Conservation (phyloP, 768 basidiomycete species). For the Hemileccinum rubropunctum region DNA sequence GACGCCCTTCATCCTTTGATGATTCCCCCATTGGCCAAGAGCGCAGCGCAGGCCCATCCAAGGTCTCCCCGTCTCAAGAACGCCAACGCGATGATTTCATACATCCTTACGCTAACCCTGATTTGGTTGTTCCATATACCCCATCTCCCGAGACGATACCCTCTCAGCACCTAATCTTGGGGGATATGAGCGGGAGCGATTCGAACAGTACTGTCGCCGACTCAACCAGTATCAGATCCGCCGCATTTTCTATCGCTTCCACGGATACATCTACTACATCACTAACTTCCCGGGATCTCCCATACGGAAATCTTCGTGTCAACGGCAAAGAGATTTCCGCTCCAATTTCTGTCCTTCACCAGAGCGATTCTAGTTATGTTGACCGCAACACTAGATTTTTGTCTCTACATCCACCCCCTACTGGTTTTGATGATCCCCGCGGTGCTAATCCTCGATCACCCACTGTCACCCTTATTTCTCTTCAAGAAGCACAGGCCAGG, state of each 20-base stretch:
- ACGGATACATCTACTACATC: constrained; percentile 34
- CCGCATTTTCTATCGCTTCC: constrained; percentile 32
- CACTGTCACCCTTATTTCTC: constrained; percentile 64
- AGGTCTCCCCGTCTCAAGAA: constrained; percentile 34
- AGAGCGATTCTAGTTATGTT: constrained; percentile 25
- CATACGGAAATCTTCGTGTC: constrained; percentile 24
- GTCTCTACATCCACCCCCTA: constrained; percentile 31
- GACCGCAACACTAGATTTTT: constrained; percentile 31
- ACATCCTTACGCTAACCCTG: constrained; percentile 84
- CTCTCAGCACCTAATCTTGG: constrained; percentile 28
- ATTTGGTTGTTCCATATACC: constrained; percentile 46
- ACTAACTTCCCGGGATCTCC: constrained; percentile 17
- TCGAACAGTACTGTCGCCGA: constrained; percentile 54
- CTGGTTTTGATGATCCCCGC: constrained; percentile 38
- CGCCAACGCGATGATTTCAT: constrained; percentile 35
- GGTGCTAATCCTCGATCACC: constrained; percentile 52
- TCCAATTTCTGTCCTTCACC: constrained; percentile 43
- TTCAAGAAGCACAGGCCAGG: constrained; percentile 74
- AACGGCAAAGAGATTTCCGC: constrained; percentile 56
- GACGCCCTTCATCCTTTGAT: constrained; percentile 12
- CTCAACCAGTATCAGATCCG: constrained; percentile 38
- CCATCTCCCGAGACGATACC: constrained; percentile 29
- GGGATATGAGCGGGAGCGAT: constrained; percentile 43
- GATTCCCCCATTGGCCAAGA: constrained; percentile 7
- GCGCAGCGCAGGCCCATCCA: constrained; percentile 6